These are phyloP conservation scores for Pleomassaria siparia DNA, from an alignment of 2,329 filamentous ascomycete genomes.

Conservation along the genomic window DNA sequence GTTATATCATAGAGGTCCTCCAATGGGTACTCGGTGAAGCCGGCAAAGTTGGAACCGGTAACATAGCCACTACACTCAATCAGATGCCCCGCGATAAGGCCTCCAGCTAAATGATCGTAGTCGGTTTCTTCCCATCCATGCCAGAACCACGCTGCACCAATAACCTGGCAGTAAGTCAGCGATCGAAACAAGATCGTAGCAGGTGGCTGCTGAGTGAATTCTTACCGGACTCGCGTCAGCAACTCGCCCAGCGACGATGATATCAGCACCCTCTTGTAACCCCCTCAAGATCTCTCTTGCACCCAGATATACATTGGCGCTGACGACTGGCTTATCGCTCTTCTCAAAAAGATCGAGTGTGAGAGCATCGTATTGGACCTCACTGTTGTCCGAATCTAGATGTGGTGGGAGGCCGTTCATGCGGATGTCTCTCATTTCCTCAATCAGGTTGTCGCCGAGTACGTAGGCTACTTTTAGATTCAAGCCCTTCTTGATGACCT, in stretches of 20 bases:
- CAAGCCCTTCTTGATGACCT: constrained; percentile 39
- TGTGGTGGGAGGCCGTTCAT: constrained; percentile 45
- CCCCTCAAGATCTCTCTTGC: constrained; percentile 40
- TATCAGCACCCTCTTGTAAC: constrained; percentile 36
- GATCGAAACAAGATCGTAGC: neutral
- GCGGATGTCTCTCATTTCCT: constrained; percentile 29
- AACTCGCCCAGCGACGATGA: constrained; percentile 37
- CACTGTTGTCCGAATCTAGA: constrained; percentile 45
- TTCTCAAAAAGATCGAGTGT: constrained; percentile 44
- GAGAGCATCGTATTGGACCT: constrained; percentile 38
- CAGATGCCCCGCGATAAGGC: constrained; percentile 55
- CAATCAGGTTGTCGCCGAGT: constrained; percentile 49
- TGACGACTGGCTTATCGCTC: constrained; percentile 42
- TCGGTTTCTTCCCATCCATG: constrained; percentile 54
- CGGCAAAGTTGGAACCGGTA: constrained; percentile 58
- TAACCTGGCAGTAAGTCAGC: constrained; percentile 41
- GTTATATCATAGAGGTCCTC: constrained; percentile 48
- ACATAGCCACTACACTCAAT: constrained; percentile 60
- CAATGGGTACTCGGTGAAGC: constrained; percentile 49
- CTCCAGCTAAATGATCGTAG: constrained; percentile 54
- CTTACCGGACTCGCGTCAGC: constrained; percentile 39
- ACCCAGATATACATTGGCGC: constrained; percentile 58
- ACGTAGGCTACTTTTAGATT: constrained; percentile 50
- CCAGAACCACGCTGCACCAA: constrained; percentile 60
- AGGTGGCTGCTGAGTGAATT: constrained; percentile 1